Evolutionary conservation across 176 grass and related monocot species (phyloP).

Genomic region (Thalia dealbata): DNA sequence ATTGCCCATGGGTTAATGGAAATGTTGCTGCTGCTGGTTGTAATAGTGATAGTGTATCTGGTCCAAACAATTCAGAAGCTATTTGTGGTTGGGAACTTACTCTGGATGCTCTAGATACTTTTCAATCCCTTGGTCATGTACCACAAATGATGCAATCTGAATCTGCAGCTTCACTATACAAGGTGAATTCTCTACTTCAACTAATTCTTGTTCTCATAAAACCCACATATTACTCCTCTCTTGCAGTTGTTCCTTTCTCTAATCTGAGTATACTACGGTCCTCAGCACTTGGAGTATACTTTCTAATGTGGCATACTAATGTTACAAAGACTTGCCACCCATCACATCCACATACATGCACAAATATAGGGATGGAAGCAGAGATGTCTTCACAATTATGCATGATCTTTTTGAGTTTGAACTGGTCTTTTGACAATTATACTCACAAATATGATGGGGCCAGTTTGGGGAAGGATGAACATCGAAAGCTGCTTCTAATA

Average conservation of each 20-base stretch:
- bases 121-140: constrained; percentile 71
- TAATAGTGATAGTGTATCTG: constrained; percentile 31
- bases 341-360: not conserved
- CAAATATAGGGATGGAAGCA: not conserved
- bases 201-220: not conserved
- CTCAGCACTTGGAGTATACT: not conserved
- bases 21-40: constrained; percentile 73
- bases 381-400: not conserved
- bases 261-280: no score
- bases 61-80: constrained; percentile 38
- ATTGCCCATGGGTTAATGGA: constrained; percentile 94
- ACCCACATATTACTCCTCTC: constrained; percentile 1
- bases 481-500: not conserved
- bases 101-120: constrained; percentile 67
- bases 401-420: no score
- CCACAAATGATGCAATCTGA: constrained; percentile 86
- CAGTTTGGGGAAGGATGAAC: not conserved
- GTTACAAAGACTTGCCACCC: not conserved
- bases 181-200: constrained; percentile 32
- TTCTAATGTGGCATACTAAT: not conserved
- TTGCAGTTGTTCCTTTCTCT: not conserved
- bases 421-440: no score
- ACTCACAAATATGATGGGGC: not conserved
- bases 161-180: constrained; percentile 89
- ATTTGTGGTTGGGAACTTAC: constrained; percentile 86